Percentiles rank a stretch among this genome's conserved stretches.
phyloP scores from a whole-genome alignment of 2,329 filamentous ascomycete genomes.

The Venturia asperata region DNA sequence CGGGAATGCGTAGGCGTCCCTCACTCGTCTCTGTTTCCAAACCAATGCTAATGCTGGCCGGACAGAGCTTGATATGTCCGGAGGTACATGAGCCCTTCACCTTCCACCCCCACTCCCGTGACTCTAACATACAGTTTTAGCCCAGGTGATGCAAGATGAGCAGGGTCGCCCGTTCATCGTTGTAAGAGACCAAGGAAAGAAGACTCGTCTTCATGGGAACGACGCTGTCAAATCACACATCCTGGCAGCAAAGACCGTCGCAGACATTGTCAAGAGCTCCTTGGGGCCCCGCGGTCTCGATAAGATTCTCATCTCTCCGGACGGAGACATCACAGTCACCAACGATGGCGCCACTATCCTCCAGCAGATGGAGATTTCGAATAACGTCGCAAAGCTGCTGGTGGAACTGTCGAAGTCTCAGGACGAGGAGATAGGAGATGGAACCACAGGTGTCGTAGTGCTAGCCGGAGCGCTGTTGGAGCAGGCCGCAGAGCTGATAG shows the following conservation, averaged over 20 bases:
- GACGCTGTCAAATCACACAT: constrained; percentile 99
- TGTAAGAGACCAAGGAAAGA: constrained; percentile 95
- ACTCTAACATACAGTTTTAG: constrained; percentile 30
- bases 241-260: constrained; percentile 88
- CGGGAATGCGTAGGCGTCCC: constrained; percentile 32
- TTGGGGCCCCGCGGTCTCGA: constrained; percentile 92
- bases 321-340: constrained; percentile 97
- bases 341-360: constrained; percentile 98
- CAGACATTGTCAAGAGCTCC: constrained; percentile 95
- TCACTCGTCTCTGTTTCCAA: neutral
- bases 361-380: constrained; percentile 95
- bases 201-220: constrained; percentile 93
- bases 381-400: constrained; percentile 94
- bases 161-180: constrained; percentile 96
- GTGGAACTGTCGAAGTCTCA: constrained; percentile 98
- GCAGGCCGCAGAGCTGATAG: constrained; percentile 94
- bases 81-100: neutral
- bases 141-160: constrained; percentile 89
- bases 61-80: constrained; percentile 69
- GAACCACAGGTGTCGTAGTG: constrained; percentile 95
- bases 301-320: constrained; percentile 97
- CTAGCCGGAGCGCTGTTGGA: constrained; percentile 90
- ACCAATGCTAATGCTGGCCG: constrained; percentile 26
- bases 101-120: neutral
- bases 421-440: constrained; percentile 97